Base-by-base conservation (phyloP, 2,329 filamentous ascomycete species). In the Epichloe glyceriae region DNA sequence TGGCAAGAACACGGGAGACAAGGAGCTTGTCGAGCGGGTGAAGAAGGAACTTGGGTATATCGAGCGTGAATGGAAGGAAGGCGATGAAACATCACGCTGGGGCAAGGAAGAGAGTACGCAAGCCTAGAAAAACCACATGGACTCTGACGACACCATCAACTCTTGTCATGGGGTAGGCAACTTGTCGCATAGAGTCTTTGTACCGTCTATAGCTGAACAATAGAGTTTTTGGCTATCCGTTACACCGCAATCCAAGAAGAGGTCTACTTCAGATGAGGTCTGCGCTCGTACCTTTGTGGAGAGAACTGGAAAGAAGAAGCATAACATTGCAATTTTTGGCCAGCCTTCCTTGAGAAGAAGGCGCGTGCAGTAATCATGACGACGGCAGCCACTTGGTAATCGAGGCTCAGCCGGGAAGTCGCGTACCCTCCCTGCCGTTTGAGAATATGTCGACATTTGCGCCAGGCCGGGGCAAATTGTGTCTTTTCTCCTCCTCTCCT, bases 1-100 rank as follows among this genome's bases (percentile, higher is more conserved):
- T 56, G 80, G 89, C 44, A 98, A 98, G 75, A 98, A 98, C 62
- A 97, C 89, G 0, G 93, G 93, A 7, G 85, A 96, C 62, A 80
- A 82, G 60, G 75, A 75, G 19, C 87, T 85, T 1, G 86, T 98
- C 0, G 74, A 82, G 51, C 80, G 83, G 57, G 89, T 97, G 55
- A 98, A 98, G 77, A 75, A 79, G 61, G 77, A 85, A 55, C 75
- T 96, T 41, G 89, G 89, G 0, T 97, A 98, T 62, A 75, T 84
- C 4, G 91, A 97, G 70, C 84, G 85, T 58, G 74, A 80, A 30
- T 96, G 93, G 89, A 75, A 77, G 52, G 83, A 82, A 5, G 90
- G 88, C 10, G 86, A 96, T 60, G 91, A 97, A 72, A 84, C 80
- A 33, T 79, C 80, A 48, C 75, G 90, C 63, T 96, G 90, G 90